Evolutionary conservation across 495 filamentous ascomycete species (phyloP), one percentile per base, ranked within the genome.

Genomic region (Neurospora pannonica): DNA sequence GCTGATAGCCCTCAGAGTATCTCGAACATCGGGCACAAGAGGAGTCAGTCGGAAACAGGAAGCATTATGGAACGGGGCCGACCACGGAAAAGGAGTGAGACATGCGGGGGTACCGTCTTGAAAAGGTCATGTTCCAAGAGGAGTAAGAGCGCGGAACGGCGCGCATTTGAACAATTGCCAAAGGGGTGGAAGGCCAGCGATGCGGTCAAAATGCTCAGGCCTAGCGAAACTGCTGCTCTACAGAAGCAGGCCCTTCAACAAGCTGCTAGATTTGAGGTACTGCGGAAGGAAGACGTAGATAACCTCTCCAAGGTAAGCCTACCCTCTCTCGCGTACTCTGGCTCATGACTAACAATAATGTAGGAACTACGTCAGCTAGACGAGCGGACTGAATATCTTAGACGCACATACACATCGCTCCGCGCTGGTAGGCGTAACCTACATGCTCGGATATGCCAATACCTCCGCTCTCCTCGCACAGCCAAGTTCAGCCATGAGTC

Each of bases 281-380:
- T 94, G n/a, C 82, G 84, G 62, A 86, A 87, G 74, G 88, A 89
- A 69, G 90, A 93, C 72, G 91, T 94, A 21, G 89, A 91, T 60
- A 83, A 82, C 21, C 82, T 93, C 19, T 91, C 90, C 15, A 86
- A 85, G 80, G 89, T 90, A 83, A 73, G 85, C 28, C 19, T 15
- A 34, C 15, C 54, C 28, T 36, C 28, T 17, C 19, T 19, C 24
- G 7, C 28, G 6, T 67, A 36, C 28, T 34, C 15, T 67, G 13
- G 54, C 34, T 36, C 31, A 34, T 17, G 28, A 36, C 54, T 67
- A 36, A 67, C 54, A 67, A 38, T 2, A n/a, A n/a, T n/a, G n/a
- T 39, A 90, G 87, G 92, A 94, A 79, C 87, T 93, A 36, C 85
- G 89, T 13, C 86, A 86, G 46, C 84, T 94, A n/a, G 92, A 94